Percentiles rank a stretch among this genome's conserved stretches.
These are phyloP conservation scores for Sporisorium reilianum DNA, from an alignment of 1,284 basidiomycete species.

Conservation along the genomic window DNA sequence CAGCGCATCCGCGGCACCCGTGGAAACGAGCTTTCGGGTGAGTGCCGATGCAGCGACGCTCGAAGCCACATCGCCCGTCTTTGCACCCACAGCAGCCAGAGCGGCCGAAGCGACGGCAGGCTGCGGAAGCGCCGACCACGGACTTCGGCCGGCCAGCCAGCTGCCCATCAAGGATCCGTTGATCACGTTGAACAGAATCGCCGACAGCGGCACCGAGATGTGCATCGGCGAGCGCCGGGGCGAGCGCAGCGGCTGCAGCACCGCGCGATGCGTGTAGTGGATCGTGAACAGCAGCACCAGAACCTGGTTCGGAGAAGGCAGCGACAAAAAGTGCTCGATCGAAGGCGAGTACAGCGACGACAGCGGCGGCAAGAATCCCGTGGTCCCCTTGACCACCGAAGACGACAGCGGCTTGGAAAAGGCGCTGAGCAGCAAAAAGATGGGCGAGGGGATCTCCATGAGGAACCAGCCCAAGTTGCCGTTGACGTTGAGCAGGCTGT, in stretches of 20 bases:
- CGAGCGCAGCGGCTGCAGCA: slow-evolving; percentile 84
- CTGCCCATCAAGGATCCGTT: slow-evolving; percentile 81
- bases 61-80: slow-evolving; percentile 13
- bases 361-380: slow-evolving; percentile 20
- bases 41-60: slow-evolving; percentile 20
- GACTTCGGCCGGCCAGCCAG: slow-evolving; percentile 70
- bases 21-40: slow-evolving; percentile 30
- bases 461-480: slow-evolving; percentile 78
- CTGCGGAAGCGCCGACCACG: slow-evolving; percentile 48
- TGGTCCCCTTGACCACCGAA: slow-evolving; percentile 23
- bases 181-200: slow-evolving; percentile 77
- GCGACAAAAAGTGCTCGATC: slow-evolving; percentile 60
- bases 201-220: slow-evolving; percentile 76
- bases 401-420: slow-evolving; percentile 72
- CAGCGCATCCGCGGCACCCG: slow-evolving; percentile 26
- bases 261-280: slow-evolving; percentile 86
- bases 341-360: slow-evolving; percentile 60
- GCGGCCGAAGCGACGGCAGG: slow-evolving; percentile 67
- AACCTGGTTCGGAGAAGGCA: slow-evolving; percentile 73
- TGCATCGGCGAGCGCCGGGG: slow-evolving; percentile 84
- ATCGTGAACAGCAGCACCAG: slow-evolving; percentile 77
- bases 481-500: slow-evolving; percentile 53
- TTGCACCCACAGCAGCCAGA: slow-evolving; percentile 22
- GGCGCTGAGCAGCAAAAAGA: slow-evolving; percentile 71
- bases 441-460: slow-evolving; percentile 86